Percentiles rank a stretch among this genome's conserved stretches.
phyloP scores from a whole-genome alignment of 345 rosid species.

The Crucihimalaya himalaica region DNA sequence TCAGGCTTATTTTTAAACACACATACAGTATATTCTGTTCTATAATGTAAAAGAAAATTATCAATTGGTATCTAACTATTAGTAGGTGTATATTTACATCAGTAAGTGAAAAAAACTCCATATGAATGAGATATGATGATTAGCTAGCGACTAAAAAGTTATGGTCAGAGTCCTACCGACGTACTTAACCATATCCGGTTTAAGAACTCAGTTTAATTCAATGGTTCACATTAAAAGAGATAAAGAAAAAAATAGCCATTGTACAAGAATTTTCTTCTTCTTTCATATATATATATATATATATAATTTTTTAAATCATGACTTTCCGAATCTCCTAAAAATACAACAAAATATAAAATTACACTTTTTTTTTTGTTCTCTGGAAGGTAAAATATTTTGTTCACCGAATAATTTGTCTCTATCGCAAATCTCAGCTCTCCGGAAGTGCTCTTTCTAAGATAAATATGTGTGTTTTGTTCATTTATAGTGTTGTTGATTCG shows the following conservation, averaged over 20 bases:
- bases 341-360: not conserved
- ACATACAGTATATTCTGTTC: not conserved
- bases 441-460: not conserved
- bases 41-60: not conserved
- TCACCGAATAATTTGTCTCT: constrained; percentile 31
- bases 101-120: not conserved
- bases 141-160: too few species aligned
- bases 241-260: not conserved
- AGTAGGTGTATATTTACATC: not conserved
- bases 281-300: too few species aligned
- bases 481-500: constrained; percentile 27
- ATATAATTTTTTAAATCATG: too few species aligned
- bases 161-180: not conserved
- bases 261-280: not conserved
- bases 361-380: not conserved
- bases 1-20: not conserved
- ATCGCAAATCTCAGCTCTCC: not conserved
- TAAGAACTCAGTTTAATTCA: constrained; percentile 21
- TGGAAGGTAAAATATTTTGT: not conserved
- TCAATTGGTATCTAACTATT: not conserved
- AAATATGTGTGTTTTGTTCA: constrained; percentile 6
- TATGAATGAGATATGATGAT: too few species aligned
- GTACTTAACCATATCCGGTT: constrained; percentile 5
- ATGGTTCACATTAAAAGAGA: constrained; percentile 16
- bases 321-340: constrained; percentile 32